Base-by-base conservation (phyloP, 2,329 filamentous ascomycete genomes). In the Hirsutella minnesotensis region DNA sequence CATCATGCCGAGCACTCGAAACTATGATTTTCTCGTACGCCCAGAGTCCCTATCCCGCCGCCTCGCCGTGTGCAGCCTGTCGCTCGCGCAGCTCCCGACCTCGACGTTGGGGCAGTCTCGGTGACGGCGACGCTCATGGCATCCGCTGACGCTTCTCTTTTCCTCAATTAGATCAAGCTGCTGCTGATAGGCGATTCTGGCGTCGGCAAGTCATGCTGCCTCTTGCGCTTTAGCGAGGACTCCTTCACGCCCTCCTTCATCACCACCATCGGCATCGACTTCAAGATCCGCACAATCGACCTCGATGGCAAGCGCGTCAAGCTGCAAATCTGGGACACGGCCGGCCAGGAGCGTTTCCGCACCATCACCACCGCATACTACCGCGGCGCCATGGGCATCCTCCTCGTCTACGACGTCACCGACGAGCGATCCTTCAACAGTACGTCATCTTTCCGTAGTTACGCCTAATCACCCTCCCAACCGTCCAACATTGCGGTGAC, bases 281-380 rank as follows among this genome's bases (percentile, higher is more conserved):
- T 98, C 75, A 98, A 98, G 77, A 98, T 98, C 63, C 80, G 92
- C 53, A 98, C 92, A 51, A 98, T 98, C 69, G 92, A 98, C 70
- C 75, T 98, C 54, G 92, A 98, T 68, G 90, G 90, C 63, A 98
- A 98, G 79, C 79, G 90, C 49, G 92, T 98, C 58, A 98, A 98
- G 76, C 72, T 98, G 62, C 92, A 98, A 73, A 98, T 98, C 68
- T 98, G 92, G 92, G 92, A 98, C 62, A 98, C 92, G 21, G 92
- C 92, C 42, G 92, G 92, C 43, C 92, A 98, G 67, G 92, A 98
- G 70, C 84, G 92, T 49, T 98, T 98, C 77, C 80, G 92, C 53
- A 98, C 92, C 51, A 98, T 98, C 69, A 98, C 92, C 42, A 96
- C 92, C 39, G 90, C 92, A 53, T 98, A 98, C 71, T 98, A 98